phyloP scores from a whole-genome alignment of 2,329 filamentous ascomycete genomes.

The Aspergillus sp. region DNA sequence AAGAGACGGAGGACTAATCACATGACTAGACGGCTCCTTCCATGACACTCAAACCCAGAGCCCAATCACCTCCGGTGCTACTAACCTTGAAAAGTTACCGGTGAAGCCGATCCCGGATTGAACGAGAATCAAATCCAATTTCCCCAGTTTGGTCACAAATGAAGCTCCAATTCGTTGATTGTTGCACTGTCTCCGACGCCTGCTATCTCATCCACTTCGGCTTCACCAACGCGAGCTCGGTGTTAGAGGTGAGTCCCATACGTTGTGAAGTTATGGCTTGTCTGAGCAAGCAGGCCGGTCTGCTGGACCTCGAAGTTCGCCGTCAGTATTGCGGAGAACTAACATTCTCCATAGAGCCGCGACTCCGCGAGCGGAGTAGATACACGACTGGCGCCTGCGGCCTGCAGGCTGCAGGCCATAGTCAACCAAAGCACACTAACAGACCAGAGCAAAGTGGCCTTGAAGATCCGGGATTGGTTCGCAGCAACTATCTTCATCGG shows the following conservation, averaged over 20 bases:
- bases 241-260: neutral
- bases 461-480: slow-evolving; percentile 4
- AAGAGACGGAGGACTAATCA: too few relatives aligned
- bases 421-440: neutral
- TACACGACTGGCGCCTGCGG: neutral
- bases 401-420: neutral
- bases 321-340: neutral
- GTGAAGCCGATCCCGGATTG: neutral
- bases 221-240: neutral
- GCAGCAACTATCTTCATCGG: slow-evolving; percentile 3
- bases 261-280: neutral
- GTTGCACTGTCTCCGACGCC: neutral
- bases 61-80: too few relatives aligned
- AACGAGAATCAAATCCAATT: neutral
- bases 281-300: neutral
- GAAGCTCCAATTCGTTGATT: neutral
- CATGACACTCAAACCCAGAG: too few relatives aligned
- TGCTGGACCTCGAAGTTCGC: neutral
- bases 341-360: neutral
- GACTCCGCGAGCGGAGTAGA: too few relatives aligned
- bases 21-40: too few relatives aligned
- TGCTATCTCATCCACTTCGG: neutral
- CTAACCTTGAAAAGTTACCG: neutral
- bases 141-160: neutral
- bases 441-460: neutral